phyloP scores from a whole-genome alignment of 2,329 filamentous ascomycete genomes.

The Rutstroemia sp. region DNA sequence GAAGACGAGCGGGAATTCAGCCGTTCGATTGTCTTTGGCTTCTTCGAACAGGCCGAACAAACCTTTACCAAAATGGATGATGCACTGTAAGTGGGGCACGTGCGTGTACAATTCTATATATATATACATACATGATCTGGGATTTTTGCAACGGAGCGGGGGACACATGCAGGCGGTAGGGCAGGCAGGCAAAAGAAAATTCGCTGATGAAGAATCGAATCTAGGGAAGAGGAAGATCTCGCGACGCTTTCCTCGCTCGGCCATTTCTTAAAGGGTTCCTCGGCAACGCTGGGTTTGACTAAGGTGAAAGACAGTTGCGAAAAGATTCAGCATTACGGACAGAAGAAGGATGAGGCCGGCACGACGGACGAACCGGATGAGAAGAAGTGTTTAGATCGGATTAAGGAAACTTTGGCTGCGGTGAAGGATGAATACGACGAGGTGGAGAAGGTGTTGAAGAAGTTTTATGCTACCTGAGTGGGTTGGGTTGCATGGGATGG shows the following conservation, averaged over 20 bases:
- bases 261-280: slow-evolving; percentile 96
- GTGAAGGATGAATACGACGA: slow-evolving; percentile 73
- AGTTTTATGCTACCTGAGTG: slow-evolving; percentile 27
- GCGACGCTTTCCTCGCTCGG: slow-evolving; percentile 73
- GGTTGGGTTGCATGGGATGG: background rate
- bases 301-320: slow-evolving; percentile 92
- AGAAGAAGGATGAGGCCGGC: slow-evolving; percentile 72
- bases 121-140: background rate
- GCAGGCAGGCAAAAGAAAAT: background rate
- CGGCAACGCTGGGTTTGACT: slow-evolving; percentile 81
- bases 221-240: slow-evolving; percentile 61
- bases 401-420: slow-evolving; percentile 59
- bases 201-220: slow-evolving; percentile 8
- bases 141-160: no score
- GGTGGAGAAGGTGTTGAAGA: slow-evolving; percentile 61
- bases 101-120: slow-evolving; percentile 12
- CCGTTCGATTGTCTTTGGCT: slow-evolving; percentile 79
- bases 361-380: slow-evolving; percentile 57
- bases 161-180: no score
- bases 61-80: slow-evolving; percentile 82
- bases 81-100: slow-evolving; percentile 59
- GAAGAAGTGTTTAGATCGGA: slow-evolving; percentile 59
- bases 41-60: slow-evolving; percentile 82
- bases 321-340: slow-evolving; percentile 91
- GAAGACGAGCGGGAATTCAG: slow-evolving; percentile 82